phyloP scores from a whole-genome alignment of 768 basidiomycete species.

The Galerina sulciceps region DNA sequence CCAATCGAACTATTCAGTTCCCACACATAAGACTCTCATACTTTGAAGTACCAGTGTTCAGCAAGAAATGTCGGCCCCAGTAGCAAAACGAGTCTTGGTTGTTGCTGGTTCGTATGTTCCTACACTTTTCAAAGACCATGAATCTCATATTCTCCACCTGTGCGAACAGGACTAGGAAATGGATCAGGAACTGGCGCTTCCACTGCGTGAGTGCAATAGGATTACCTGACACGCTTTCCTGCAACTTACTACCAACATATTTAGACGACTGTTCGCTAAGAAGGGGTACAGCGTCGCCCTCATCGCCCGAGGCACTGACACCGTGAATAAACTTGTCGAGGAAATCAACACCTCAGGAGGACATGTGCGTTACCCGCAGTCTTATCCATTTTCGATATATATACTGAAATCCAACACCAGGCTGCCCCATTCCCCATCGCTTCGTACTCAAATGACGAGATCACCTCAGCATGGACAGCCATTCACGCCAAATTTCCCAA shows the following conservation, averaged over 20 bases:
- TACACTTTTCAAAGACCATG: too few relatives aligned
- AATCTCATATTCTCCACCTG: too few relatives aligned
- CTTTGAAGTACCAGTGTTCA: neutral
- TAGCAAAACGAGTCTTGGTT: constrained; percentile 54
- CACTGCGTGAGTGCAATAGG: constrained; percentile 49
- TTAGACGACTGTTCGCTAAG: constrained; percentile 63
- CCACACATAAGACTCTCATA: neutral
- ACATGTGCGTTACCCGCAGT: constrained; percentile 41
- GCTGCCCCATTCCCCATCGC: constrained; percentile 60
- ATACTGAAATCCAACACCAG: constrained; percentile 33
- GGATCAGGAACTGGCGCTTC: constrained; percentile 60
- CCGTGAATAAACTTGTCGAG: constrained; percentile 54
- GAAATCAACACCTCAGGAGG: constrained; percentile 63
- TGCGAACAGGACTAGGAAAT: constrained; percentile 43
- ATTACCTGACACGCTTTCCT: neutral
- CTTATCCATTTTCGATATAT: too few relatives aligned
- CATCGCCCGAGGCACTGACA: constrained; percentile 58
- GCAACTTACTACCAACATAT: neutral
- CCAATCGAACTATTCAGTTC: too few relatives aligned
- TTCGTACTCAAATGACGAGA: constrained; percentile 52
- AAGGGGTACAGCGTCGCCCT: constrained; percentile 71
- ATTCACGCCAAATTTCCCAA: constrained; percentile 51
- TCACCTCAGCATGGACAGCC: constrained; percentile 51
- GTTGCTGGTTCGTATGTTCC: constrained; percentile 51
- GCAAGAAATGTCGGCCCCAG: constrained; percentile 11